These are phyloP conservation scores for Talaromyces sp. DNA, from an alignment of 2,329 filamentous ascomycete genomes.

Conservation along the genomic window DNA sequence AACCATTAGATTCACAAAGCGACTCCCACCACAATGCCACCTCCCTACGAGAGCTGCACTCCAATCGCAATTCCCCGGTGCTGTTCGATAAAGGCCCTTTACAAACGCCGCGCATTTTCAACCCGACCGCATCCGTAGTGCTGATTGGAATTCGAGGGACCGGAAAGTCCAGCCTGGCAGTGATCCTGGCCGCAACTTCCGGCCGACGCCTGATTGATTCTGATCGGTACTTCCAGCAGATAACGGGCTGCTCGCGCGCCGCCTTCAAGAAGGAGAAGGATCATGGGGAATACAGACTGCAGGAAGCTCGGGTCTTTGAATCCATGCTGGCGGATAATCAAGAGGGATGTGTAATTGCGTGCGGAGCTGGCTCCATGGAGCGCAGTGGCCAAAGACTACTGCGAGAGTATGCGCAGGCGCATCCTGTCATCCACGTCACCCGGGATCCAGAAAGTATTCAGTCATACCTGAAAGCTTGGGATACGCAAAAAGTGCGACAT, in stretches of 20 bases:
- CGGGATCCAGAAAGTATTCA: slow-evolving; percentile 68
- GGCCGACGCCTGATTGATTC: slow-evolving; percentile 69
- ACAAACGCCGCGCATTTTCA: slow-evolving; percentile 48
- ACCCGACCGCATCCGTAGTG: slow-evolving; percentile 68
- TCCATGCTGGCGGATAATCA: slow-evolving; percentile 62
- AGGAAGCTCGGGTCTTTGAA: slow-evolving; percentile 65
- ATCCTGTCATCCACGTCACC: slow-evolving; percentile 72
- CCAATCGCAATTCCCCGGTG: slow-evolving; percentile 31
- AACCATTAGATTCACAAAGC: slow-evolving; percentile 22
- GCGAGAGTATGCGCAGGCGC: slow-evolving; percentile 62
- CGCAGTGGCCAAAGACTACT: slow-evolving; percentile 63
- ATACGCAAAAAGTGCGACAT: slow-evolving; percentile 59
- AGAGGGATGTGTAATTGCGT: slow-evolving; percentile 69
- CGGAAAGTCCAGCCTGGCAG: slow-evolving; percentile 74
- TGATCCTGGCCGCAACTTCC: slow-evolving; percentile 73
- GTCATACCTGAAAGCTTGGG: slow-evolving; percentile 61
- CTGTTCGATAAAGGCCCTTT: slow-evolving; percentile 27
- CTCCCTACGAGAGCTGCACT: slow-evolving; percentile 31
- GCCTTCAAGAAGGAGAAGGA: slow-evolving; percentile 67
- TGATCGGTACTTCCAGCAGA: slow-evolving; percentile 68
- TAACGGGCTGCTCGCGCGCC: slow-evolving; percentile 63
- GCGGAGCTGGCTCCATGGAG: slow-evolving; percentile 70
- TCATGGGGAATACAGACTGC: slow-evolving; percentile 62
- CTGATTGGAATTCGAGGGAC: slow-evolving; percentile 73
- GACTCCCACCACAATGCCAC: slow-evolving; percentile 20